Evolutionary conservation across 306 rosid species (phyloP), one percentile per base, ranked within the genome.

Genomic region (Ormosia semicastrata): DNA sequence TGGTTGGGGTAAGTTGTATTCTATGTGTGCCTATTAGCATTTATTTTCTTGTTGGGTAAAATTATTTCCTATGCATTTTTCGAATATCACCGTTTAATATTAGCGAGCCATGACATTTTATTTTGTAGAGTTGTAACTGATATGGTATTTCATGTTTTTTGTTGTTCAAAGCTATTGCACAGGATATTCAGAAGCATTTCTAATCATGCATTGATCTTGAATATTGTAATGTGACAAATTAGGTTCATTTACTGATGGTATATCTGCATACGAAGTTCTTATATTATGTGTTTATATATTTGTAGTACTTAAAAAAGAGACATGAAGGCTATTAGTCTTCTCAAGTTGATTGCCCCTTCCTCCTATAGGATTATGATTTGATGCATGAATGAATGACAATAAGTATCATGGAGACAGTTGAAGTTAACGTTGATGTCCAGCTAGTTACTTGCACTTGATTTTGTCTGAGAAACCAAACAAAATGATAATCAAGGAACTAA

Each of bases 1-100:
- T 95, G 86, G 96, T 92, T 73, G 99, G 98, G 94, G 99, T 95
- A 91, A 93, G 99, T 88, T 88, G 46, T 54, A 78, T 53, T 12
- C 50, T 41, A 37, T 66, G 40, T 50, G 52, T 6, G 24, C 68
- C 52, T 76, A 56, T 39, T 66, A 50, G 53, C 43, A 73, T 73
- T 67, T 34, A 40, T 15, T 75, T 57, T 76, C 59, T 70, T 75
- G 30, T 3, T 43, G 4, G 85, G 33, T 40, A 62, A 40, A 66
- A 44, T 52, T 64, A 18, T 75, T 63, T 33, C 7, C 11, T 14
- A 32, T 70, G 52, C 24, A 2, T 37, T 34, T 53, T 32, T 37
- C 33, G 37, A 65, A 62, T 37, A 34, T 15, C 49, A 66, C 53
- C 40, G 36, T 76, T 59, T 15, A 37, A 67, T 50, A 29, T 29